These are phyloP conservation scores for Actinidia chinensis DNA, from an alignment of 179 eudicot species.

Conservation along the genomic window DNA sequence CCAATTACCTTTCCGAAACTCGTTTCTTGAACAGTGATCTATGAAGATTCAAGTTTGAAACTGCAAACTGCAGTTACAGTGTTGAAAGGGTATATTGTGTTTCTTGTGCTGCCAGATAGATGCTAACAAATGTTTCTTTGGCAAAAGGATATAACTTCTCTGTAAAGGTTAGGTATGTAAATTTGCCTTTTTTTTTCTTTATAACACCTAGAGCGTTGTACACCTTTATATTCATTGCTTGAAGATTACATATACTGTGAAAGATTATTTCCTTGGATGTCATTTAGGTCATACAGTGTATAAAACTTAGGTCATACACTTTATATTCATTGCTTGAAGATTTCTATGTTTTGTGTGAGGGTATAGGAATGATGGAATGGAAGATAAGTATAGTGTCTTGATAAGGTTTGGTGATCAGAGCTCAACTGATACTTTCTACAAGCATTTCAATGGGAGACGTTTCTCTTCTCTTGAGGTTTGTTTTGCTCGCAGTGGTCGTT, in stretches of 20 bases:
- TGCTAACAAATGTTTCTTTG: slow-evolving; percentile 58
- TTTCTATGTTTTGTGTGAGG: slow-evolving; percentile 1
- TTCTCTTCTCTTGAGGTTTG: slow-evolving; percentile 92
- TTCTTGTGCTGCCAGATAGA: slow-evolving; percentile 62
- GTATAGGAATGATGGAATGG: slow-evolving; percentile 77
- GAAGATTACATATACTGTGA: neutral
- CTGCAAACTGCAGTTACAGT: slow-evolving; percentile 70
- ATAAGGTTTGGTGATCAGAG: slow-evolving; percentile 73
- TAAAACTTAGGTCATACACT: too few species aligned
- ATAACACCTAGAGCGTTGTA: neutral
- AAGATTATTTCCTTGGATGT: slow-evolving; percentile 4
- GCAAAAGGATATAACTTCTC: slow-evolving; percentile 63
- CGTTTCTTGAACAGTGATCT: slow-evolving; percentile 45
- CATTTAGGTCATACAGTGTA: neutral
- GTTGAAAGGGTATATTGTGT: slow-evolving; percentile 42
- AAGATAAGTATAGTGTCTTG: slow-evolving; percentile 71
- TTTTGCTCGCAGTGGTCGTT: slow-evolving; percentile 12
- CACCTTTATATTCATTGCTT: slow-evolving; percentile 1
- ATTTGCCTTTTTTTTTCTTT: neutral
- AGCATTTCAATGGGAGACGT: slow-evolving; percentile 72
- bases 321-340: too few species aligned
- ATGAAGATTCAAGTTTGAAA: slow-evolving; percentile 51
- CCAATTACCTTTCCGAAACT: neutral
- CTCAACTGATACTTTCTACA: slow-evolving; percentile 73
- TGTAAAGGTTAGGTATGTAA: slow-evolving; percentile 61